These are phyloP conservation scores for Phialemonium atrogriseum DNA, from an alignment of 2,329 filamentous ascomycete genomes.

Conservation along the genomic window DNA sequence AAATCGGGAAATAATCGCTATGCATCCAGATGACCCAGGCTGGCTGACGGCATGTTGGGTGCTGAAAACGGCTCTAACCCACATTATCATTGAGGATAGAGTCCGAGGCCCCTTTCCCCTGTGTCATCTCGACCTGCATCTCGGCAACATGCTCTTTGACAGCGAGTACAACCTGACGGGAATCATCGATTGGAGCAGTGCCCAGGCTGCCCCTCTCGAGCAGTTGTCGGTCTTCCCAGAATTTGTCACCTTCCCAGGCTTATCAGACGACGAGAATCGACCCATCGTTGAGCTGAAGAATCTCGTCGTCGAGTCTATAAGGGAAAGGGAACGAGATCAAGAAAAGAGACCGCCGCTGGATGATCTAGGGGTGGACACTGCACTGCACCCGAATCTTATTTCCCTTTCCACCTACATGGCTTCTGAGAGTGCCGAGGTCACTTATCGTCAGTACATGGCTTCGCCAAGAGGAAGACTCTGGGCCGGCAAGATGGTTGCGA, in stretches of 20 bases:
- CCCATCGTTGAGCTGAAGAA: conserved; percentile 1
- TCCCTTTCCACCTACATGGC: conserved; percentile 13
- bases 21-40: conserved; percentile 16
- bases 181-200: conserved; percentile 21
- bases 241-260: conserved; percentile 16
- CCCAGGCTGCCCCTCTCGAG: conserved; percentile 18
- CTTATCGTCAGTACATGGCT: conserved; percentile 14
- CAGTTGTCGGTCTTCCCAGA: conserved; percentile 22
- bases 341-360: neutral
- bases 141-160: conserved; percentile 27
- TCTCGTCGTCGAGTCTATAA: neutral
- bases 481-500: conserved; percentile 10
- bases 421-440: conserved; percentile 12
- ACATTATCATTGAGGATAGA: conserved; percentile 20
- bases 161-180: conserved; percentile 24
- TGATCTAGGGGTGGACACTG: conserved; percentile 1
- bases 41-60: conserved; percentile 23
- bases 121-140: conserved; percentile 16
- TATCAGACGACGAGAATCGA: neutral
- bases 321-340: neutral
- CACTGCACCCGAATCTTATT: conserved; percentile 5
- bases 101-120: conserved; percentile 8
- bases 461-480: conserved; percentile 11
- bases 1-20: conserved; percentile 13
- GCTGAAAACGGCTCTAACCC: conserved; percentile 17